Evolutionary conservation across 2,329 filamentous ascomycete genomes (phyloP).

Genomic region (Colletotrichum nymphaeae): DNA sequence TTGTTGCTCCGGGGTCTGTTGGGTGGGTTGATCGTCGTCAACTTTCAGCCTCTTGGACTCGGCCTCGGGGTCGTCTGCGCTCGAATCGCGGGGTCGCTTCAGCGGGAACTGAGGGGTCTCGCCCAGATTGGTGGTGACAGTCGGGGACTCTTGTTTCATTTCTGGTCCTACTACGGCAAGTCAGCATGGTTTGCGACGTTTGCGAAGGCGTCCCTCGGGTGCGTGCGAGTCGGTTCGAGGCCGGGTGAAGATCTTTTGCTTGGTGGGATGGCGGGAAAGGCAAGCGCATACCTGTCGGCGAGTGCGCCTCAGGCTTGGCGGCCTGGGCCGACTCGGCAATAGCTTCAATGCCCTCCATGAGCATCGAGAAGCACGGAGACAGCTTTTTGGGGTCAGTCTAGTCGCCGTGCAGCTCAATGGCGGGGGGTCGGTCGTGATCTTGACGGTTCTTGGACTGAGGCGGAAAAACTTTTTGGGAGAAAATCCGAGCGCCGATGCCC

Average conservation of each 20-base stretch:
- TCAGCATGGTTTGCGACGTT: slow-evolving; percentile 40
- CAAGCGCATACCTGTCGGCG: slow-evolving; percentile 48
- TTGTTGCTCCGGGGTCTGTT: background rate
- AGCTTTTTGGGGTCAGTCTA: slow-evolving; percentile 16
- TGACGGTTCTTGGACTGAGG: slow-evolving; percentile 39
- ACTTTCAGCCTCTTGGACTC: slow-evolving; percentile 44
- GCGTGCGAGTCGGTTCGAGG: slow-evolving; percentile 21
- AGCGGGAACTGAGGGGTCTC: slow-evolving; percentile 49
- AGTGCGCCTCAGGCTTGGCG: slow-evolving; percentile 47
- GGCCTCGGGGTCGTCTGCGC: slow-evolving; percentile 43
- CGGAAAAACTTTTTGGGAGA: slow-evolving; percentile 57
- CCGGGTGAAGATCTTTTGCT: slow-evolving; percentile 29
- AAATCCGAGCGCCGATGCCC: slow-evolving; percentile 46
- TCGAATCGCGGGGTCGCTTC: slow-evolving; percentile 51
- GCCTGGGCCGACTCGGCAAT: slow-evolving; percentile 56
- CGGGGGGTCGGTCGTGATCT: slow-evolving; percentile 17
- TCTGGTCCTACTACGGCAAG: slow-evolving; percentile 40
- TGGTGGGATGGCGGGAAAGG: slow-evolving; percentile 11
- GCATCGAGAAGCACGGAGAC: slow-evolving; percentile 31
- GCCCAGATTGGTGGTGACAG: slow-evolving; percentile 44
- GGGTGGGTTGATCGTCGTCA: slow-evolving; percentile 11
- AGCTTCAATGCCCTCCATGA: slow-evolving; percentile 44
- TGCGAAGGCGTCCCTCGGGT: slow-evolving; percentile 7
- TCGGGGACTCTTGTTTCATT: slow-evolving; percentile 52
- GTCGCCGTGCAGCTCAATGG: slow-evolving; percentile 24